These are phyloP conservation scores for Lachnellula hyalina DNA, from an alignment of 2,329 filamentous ascomycete genomes.

Conservation along the genomic window DNA sequence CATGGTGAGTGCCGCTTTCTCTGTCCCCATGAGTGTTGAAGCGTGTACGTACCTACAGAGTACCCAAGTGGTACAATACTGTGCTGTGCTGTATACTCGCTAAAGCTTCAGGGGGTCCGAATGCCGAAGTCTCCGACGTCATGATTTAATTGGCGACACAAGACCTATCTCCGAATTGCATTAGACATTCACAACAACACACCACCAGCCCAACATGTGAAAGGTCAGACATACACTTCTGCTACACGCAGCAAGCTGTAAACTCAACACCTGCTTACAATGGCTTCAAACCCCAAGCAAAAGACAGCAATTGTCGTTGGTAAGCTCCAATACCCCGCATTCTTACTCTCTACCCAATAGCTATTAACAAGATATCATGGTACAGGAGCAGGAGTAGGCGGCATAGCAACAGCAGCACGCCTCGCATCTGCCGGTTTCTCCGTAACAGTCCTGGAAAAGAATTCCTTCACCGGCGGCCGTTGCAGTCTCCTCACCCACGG, in stretches of 20 bases:
- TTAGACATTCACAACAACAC: neutral
- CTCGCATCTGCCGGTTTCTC: constrained; percentile 64
- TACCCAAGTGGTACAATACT: too few relatives aligned
- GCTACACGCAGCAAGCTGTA: neutral
- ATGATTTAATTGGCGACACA: constrained; percentile 11
- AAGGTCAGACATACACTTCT: constrained; percentile 3
- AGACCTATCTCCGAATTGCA: constrained; percentile 5
- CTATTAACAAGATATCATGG: constrained; percentile 9
- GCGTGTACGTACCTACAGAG: too few relatives aligned
- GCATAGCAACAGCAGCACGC: constrained; percentile 65
- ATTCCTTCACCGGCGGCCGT: constrained; percentile 64
- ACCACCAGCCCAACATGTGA: constrained; percentile 18
- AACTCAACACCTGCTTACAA: constrained; percentile 7
- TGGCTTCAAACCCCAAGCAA: constrained; percentile 27
- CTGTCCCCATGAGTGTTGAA: too few relatives aligned
- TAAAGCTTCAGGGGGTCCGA: neutral
- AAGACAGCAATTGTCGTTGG: constrained; percentile 50
- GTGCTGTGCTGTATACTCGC: neutral
- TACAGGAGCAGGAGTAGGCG: constrained; percentile 64
- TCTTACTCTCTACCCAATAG: neutral
- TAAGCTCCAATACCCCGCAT: constrained; percentile 28
- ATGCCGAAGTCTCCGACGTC: constrained; percentile 1
- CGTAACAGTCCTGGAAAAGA: constrained; percentile 77
- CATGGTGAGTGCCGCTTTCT: too few relatives aligned
- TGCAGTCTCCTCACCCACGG: constrained; percentile 60